Evolutionary conservation across 1,284 basidiomycete species (phyloP).

Genomic region (Cryptococcus amylolentus): DNA sequence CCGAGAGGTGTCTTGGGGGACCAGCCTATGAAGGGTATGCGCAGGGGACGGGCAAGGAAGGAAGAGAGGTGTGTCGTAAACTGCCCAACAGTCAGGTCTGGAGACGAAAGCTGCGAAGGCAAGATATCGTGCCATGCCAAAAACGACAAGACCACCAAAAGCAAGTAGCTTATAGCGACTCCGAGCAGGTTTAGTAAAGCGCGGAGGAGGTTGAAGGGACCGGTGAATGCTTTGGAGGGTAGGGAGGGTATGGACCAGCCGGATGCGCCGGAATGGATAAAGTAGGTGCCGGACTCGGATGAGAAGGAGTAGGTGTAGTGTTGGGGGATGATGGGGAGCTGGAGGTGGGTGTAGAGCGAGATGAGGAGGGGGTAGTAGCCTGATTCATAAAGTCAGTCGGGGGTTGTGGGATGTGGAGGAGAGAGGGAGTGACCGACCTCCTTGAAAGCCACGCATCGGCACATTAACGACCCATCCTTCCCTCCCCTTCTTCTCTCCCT

Average conservation of each 20-base stretch:
- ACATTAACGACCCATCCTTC: conserved; percentile 58
- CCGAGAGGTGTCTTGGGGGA: conserved; percentile 26
- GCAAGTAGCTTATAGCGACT: conserved; percentile 56
- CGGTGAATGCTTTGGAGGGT: conserved; percentile 24
- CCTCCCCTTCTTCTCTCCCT: conserved; percentile 50
- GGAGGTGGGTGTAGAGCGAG: conserved; percentile 58
- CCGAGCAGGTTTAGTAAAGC: conserved; percentile 50
- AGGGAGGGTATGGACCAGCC: conserved; percentile 55
- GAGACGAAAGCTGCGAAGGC: conserved; percentile 8
- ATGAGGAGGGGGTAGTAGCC: conserved; percentile 70
- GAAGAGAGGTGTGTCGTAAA: conserved; percentile 17
- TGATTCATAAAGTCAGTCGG: conserved; percentile 27
- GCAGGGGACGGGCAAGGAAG: conserved; percentile 19
- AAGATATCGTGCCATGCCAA: conserved; percentile 51
- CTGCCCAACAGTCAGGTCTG: conserved; percentile 30
- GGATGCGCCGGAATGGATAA: conserved; percentile 65
- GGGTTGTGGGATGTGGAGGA: not conserved
- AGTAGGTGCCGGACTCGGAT: conserved; percentile 50
- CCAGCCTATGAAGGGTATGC: conserved; percentile 6
- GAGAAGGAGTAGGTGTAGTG: conserved; percentile 71
- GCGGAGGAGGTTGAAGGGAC: conserved; percentile 37
- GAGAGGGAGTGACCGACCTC: conserved; percentile 51
- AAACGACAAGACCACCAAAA: conserved; percentile 56
- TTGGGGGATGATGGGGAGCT: conserved; percentile 48
- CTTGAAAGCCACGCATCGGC: conserved; percentile 74